phyloP scores from a whole-genome alignment of 1,284 basidiomycete genomes.

The Inonotus hispidus region DNA sequence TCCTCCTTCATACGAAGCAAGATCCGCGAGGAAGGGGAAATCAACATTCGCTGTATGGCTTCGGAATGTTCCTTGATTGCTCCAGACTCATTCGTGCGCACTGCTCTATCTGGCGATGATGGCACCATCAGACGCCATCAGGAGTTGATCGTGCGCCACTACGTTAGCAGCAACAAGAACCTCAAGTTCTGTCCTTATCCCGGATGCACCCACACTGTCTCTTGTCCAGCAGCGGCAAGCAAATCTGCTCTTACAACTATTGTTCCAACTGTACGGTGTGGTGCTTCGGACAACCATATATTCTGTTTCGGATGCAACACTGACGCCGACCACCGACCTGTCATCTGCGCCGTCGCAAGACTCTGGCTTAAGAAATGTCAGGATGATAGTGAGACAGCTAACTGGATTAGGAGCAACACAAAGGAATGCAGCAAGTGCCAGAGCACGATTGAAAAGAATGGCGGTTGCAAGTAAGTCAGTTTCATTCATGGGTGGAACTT shows the following conservation, averaged over 20 bases:
- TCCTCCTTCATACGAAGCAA: constrained; percentile 79
- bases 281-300: constrained; percentile 54
- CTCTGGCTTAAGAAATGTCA: constrained; percentile 97
- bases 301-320: constrained; percentile 93
- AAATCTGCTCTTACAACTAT: constrained; percentile 71
- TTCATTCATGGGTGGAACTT: constrained; percentile 17
- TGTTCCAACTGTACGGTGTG: constrained; percentile 88
- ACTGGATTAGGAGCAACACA: constrained; percentile 99
- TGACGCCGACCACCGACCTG: constrained; percentile 85
- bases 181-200: constrained; percentile 94
- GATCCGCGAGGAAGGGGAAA: constrained; percentile 87
- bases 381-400: constrained; percentile 97
- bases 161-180: constrained; percentile 79
- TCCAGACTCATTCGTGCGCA: constrained; percentile 55
- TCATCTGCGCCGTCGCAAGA: constrained; percentile 84
- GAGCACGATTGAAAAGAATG: constrained; percentile 99
- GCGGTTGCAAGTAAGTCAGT: constrained; percentile 91
- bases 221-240: constrained; percentile 73
- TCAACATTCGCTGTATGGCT: constrained; percentile 89
- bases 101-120: constrained; percentile 39
- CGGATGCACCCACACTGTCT: constrained; percentile 82
- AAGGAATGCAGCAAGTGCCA: constrained; percentile 96
- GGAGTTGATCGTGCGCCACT: constrained; percentile 85
- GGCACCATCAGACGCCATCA: constrained; percentile 67
- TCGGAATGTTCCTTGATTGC: constrained; percentile 80